Base-by-base conservation (phyloP, 2,329 filamentous ascomycete species). In the Immersiporthe knoxdaviesiana region DNA sequence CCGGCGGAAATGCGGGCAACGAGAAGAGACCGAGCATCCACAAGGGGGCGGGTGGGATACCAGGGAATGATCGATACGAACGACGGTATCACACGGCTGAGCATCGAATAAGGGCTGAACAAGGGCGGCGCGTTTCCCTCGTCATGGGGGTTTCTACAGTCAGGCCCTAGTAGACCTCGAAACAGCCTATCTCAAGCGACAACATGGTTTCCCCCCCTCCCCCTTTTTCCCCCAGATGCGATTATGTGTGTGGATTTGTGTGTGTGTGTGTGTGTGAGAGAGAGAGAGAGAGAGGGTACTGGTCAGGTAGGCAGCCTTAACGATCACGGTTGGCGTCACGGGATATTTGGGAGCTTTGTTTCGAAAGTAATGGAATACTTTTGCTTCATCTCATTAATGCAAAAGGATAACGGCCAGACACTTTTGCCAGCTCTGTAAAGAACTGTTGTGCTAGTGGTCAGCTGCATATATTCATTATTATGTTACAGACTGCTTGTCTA, bases 11-110 rank as follows among this genome's bases (percentile, higher is more conserved):
- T 30, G 70, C 77, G 35, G 73, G 76, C 10, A 85, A 85, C 68
- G 84, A 86, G 14, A 78, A 83, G 74, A 61, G 65, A 32, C 44
- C 65, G 11, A 61, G 65, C 44, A 82, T 84, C 73, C 82, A 85
- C 74, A 87, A 85, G 77, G 90, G n/a, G 84, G 72, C 80, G 92
- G 44, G 84, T 97, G 18, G 93, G 93, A 11, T 86, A 97, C 74
- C 94, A 97, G 80, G 93, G 94, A 1, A 97, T 98, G 94, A 91
- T 88, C 24, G 95, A 97, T 79, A 95, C 95, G n/a, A 93, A 93
- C 77, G 95, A 97, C 78, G 92, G 94, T 1, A 85, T 97, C 73
- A 97, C 97, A 91, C 94, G 95, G 75, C 96, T 98, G 92, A 97
- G 92, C 79, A 97, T 97, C 76, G 94, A 97, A 79, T 97, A 82